These are phyloP conservation scores for Quercus mongolica DNA, from an alignment of 306 rosid genomes.

Conservation along the genomic window DNA sequence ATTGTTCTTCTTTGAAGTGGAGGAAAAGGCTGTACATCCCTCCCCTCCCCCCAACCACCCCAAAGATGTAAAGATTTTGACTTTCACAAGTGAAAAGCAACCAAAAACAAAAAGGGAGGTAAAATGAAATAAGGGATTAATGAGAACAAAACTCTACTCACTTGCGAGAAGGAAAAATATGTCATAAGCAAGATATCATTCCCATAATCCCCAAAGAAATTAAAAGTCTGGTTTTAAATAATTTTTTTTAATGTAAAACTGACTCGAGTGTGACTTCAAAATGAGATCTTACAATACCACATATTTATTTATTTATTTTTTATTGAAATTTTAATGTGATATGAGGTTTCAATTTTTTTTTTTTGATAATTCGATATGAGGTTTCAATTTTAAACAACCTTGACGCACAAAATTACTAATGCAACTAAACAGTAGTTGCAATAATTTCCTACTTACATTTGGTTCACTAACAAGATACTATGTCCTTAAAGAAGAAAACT, in stretches of 20 bases:
- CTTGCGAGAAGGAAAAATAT: background rate
- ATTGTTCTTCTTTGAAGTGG: no score
- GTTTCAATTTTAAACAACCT: background rate
- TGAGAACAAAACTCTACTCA: no score
- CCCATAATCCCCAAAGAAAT: background rate
- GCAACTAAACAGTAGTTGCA: background rate
- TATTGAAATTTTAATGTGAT: no score
- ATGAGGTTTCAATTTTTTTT: background rate
- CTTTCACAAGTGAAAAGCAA: no score
- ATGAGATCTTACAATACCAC: background rate
- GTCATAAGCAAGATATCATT: background rate
- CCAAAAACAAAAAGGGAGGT: no score
- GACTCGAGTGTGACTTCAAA: background rate
- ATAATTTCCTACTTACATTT: background rate
- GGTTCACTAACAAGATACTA: background rate
- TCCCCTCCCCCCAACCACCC: no score
- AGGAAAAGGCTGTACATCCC: no score
- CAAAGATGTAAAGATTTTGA: no score
- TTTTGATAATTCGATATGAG: background rate
- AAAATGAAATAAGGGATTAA: no score
- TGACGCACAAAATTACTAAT: background rate
- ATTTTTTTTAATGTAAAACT: background rate
- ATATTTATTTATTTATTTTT: no score
- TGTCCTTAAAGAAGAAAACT: background rate
- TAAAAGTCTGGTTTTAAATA: background rate